Evolutionary conservation across 2,329 filamentous ascomycete species (phyloP), one percentile per base, ranked within the genome.

Genomic region (Zalaria sp.): DNA sequence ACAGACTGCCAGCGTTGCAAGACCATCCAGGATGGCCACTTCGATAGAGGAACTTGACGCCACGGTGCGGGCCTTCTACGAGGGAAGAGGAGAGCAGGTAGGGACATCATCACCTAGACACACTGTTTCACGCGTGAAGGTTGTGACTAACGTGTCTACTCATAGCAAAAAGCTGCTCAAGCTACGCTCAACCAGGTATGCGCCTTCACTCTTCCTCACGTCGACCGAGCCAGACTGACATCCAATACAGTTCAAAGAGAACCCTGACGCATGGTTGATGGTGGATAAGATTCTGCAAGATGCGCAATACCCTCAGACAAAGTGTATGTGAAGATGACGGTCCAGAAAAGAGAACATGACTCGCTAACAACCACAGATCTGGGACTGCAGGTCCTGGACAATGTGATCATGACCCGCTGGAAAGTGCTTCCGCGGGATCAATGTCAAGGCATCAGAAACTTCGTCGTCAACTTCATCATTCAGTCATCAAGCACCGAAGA

Each of bases 361-460:
- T 32, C 29, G 29, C 29, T 54, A n/a, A 32, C 29, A 32, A n/a
- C 7, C 29, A 32, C 7, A 93, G 86, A 93, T 63, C 73, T 98
- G 56, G 91, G 88, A 41, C 72, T 98, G 51, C 91, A 98, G 67
- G 88, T 98, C 51, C 78, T 98, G 49, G 91, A 98, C 68, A 87
- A 86, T 76, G 89, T 98, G 51, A 96, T 98, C 61, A 85, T 89
- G 79, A 98, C 91, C 52, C 81, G 91, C 70, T 98, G 91, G 93
- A 98, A 95, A 70, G 87, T 96, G 45, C 69, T 98, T 48, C 91
- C 91, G 41, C 79, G 87, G 57, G 89, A 96, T 51, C 91, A 98
- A 67, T 95, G 91, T 65, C 32, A 55, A 93, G 91, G 91, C 49
- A 98, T 98, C 58, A 87, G 91, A 56, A 98, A 98, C 70, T 98